These are phyloP conservation scores for Stephania cephalantha DNA, from an alignment of 164 flowering plant genomes.

Conservation along the genomic window DNA sequence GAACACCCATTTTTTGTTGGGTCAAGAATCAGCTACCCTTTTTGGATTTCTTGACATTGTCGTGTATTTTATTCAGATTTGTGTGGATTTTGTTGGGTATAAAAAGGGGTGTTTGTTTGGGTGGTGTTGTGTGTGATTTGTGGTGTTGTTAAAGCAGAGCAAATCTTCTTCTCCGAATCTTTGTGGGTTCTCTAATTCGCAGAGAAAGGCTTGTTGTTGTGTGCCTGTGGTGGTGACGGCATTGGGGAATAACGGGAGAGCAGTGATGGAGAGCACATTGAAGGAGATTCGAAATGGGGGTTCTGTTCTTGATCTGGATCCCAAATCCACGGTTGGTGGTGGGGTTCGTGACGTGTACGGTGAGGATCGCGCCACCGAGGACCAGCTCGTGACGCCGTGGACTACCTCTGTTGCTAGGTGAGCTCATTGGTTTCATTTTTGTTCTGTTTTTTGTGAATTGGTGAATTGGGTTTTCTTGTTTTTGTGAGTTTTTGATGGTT, in stretches of 20 bases:
- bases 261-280: slow-evolving; percentile 36
- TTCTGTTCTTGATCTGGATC: slow-evolving; percentile 21
- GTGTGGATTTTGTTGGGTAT: not conserved
- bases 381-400: slow-evolving; percentile 72
- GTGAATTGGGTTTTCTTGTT: not conserved
- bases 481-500: not conserved
- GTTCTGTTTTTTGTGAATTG: not conserved
- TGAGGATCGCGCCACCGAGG: slow-evolving; percentile 66
- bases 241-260: not conserved
- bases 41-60: not conserved
- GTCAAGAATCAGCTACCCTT: not conserved
- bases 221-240: slow-evolving; percentile 15
- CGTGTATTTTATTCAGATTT: not conserved
- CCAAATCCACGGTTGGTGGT: slow-evolving; percentile 43
- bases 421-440: slow-evolving; percentile 3
- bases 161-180: slow-evolving; percentile 10
- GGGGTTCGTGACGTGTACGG: slow-evolving; percentile 67
- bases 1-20: not conserved
- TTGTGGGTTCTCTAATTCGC: slow-evolving; percentile 18
- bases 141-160: slow-evolving; percentile 16
- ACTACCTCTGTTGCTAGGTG: slow-evolving; percentile 69
- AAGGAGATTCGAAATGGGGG: slow-evolving; percentile 31
- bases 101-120: not conserved
- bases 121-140: not conserved
- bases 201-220: slow-evolving; percentile 16